Percentiles rank a stretch among this genome's conserved stretches.
phyloP scores from a whole-genome alignment of 2,329 filamentous ascomycete species.

The Nothophaeocryptopus gaeumannii region DNA sequence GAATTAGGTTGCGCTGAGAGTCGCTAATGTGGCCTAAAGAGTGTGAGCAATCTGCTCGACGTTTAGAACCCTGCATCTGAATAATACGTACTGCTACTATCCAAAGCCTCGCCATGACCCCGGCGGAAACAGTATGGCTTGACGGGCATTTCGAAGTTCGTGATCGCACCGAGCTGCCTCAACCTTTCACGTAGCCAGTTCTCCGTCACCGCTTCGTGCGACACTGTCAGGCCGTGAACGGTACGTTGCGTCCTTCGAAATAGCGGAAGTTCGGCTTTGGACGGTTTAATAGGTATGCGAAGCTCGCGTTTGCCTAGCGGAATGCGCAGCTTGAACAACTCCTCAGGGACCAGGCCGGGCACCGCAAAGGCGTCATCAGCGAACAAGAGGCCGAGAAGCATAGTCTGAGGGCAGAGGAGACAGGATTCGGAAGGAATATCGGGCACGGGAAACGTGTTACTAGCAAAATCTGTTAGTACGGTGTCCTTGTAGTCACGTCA shows the following conservation, averaged over 20 bases:
- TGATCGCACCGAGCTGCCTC: slow-evolving; percentile 1
- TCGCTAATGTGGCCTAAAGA: slow-evolving; percentile 1
- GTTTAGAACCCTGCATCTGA: no score
- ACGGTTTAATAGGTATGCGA: slow-evolving; percentile 1
- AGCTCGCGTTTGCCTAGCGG: slow-evolving; percentile 2
- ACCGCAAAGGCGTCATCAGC: slow-evolving; percentile 16
- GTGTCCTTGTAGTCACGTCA: neutral
- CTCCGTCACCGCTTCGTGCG: slow-evolving; percentile 1
- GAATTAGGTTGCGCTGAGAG: slow-evolving; percentile 13
- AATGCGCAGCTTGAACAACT: slow-evolving; percentile 12
- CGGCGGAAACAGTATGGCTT: slow-evolving; percentile 12
- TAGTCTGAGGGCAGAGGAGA: slow-evolving; percentile 19
- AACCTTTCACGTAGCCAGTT: slow-evolving; percentile 10
- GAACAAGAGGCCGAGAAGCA: slow-evolving; percentile 16
- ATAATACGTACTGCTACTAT: slow-evolving; percentile 17
- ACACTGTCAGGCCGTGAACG: slow-evolving; percentile 3
- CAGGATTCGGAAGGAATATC: slow-evolving; percentile 14
- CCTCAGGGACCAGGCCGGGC: neutral
- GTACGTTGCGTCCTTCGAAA: slow-evolving; percentile 5
- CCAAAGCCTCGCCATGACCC: slow-evolving; percentile 15
- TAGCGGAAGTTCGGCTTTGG: slow-evolving; percentile 2
- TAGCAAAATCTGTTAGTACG: slow-evolving; percentile 1
- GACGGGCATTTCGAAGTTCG: slow-evolving; percentile 13
- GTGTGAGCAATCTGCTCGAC: no score
- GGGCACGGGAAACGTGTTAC: slow-evolving; percentile 18